Percentiles rank a stretch among this genome's conserved stretches.
Conservation (phyloP, 345 rosid species). For the Eucalyptus curtisii region DNA sequence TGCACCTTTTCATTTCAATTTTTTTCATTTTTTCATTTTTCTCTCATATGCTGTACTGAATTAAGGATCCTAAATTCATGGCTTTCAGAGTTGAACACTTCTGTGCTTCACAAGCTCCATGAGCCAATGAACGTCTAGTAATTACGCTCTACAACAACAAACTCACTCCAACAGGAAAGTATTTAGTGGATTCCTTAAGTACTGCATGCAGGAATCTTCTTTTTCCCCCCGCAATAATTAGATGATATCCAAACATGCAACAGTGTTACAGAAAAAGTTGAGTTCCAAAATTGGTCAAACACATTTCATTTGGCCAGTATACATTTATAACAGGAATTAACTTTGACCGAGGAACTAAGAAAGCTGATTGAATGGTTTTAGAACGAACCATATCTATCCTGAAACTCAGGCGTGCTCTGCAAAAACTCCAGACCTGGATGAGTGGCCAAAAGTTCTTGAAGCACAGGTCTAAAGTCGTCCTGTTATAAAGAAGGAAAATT, state of each 20-base stretch:
- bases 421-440: slow-evolving; percentile 89
- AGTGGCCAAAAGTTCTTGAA: slow-evolving; percentile 62
- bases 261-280: not conserved
- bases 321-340: not conserved
- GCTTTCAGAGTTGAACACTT: not conserved
- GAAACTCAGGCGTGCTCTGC: slow-evolving; percentile 70
- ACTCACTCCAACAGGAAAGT: not conserved
- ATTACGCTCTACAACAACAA: not conserved
- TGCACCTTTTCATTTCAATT: not conserved
- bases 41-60: not conserved
- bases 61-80: not conserved
- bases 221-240: not conserved
- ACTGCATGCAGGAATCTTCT: not conserved
- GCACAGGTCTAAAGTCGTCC: slow-evolving; percentile 85
- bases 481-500: slow-evolving; percentile 12
- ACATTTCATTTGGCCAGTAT: not conserved
- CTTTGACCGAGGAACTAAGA: not conserved
- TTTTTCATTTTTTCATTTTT: not conserved
- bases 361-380: not conserved
- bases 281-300: not conserved
- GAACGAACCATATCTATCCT: slow-evolving; percentile 81
- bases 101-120: not conserved
- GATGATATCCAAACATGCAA: not conserved
- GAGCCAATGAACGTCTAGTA: not conserved
- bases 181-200: not conserved